A percentile compares a stretch with the other conserved stretches of the same genome.
phyloP scores from a whole-genome alignment of 345 rosid genomes.

The Kernera saxatilis region DNA sequence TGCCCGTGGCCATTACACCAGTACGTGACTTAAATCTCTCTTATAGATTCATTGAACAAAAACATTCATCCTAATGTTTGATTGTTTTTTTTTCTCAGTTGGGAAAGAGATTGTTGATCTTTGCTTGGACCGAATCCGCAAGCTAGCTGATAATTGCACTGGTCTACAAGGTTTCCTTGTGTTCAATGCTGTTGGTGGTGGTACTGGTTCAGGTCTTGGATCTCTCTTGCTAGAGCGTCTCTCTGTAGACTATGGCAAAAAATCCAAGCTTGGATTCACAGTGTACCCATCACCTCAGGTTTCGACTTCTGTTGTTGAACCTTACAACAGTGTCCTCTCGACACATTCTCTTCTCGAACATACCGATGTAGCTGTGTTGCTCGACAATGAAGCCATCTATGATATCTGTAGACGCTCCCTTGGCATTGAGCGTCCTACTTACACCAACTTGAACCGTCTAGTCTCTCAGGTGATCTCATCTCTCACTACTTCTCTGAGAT shows the following conservation, averaged over 20 bases:
- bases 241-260: background rate
- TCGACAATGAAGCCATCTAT: background rate
- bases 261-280: background rate
- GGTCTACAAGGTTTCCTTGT: background rate
- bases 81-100: background rate
- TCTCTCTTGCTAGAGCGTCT: background rate
- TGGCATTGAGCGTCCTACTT: background rate
- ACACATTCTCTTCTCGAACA: background rate
- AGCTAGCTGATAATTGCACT: background rate
- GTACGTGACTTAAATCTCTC: background rate
- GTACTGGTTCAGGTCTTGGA: background rate
- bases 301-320: background rate
- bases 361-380: background rate
- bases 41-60: background rate
- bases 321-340: background rate
- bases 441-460: background rate
- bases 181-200: background rate
- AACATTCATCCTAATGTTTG: background rate
- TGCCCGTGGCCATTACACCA: background rate
- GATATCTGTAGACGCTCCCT: background rate
- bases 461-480: slow-evolving; percentile 7
- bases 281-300: background rate
- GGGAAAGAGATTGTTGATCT: background rate
- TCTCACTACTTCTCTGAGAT: background rate
- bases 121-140: background rate